Evolutionary conservation across 2,329 filamentous ascomycete species (phyloP), one percentile per base, ranked within the genome.

Genomic region (Ceratocystis cubensis): DNA sequence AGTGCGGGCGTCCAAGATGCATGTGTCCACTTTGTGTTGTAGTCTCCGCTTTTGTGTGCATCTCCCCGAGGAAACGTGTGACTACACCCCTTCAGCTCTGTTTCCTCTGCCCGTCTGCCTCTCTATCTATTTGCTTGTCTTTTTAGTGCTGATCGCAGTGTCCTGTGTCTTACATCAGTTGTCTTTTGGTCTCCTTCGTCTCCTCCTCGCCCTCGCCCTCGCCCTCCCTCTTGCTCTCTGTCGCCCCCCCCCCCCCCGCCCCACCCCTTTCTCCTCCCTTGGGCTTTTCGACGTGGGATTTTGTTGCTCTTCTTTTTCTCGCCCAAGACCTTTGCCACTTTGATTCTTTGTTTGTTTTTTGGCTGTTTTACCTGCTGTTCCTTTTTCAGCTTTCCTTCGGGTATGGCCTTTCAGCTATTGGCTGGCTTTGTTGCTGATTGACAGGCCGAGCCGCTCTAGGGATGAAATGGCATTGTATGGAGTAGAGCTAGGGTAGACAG

Each of bases 401-500:
- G 25, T 28, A 17, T 57, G 3, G 3, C 28, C 13, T 30, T 17
- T 57, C 53, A 57, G 53, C 53, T 57, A 13, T 20, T 48, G 46
- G 33, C 30, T 33, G 5, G 30, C 53, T 15, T 57, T 57, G 10
- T 33, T 37, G 33, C 2, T 37, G 33, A 37, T 37, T 57, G 53
- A 57, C 53, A 57, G 53, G 53, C 28, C 22, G 53, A 57, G 53
- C 53, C 53, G 53, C 53, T 30, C 53, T 33, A 57, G 28, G 53
- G 53, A 57, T 33, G 33, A 17, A 57, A 33, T 57, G 53, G 53
- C 53, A 57, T 33, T 8, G 17, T 57, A 37, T 37, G 7, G 8
- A 10, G 33, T 10, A 37, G 33, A 22, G 22, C 33, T 37, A 37
- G 33, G 33, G 13, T 5, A 57, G 13, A 57, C 25, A 30, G 5